A percentile compares a stretch with the other conserved stretches of the same genome.
Evolutionary conservation across 2,329 filamentous ascomycete genomes (phyloP).

Genomic region (Colletotrichum coccodes): DNA sequence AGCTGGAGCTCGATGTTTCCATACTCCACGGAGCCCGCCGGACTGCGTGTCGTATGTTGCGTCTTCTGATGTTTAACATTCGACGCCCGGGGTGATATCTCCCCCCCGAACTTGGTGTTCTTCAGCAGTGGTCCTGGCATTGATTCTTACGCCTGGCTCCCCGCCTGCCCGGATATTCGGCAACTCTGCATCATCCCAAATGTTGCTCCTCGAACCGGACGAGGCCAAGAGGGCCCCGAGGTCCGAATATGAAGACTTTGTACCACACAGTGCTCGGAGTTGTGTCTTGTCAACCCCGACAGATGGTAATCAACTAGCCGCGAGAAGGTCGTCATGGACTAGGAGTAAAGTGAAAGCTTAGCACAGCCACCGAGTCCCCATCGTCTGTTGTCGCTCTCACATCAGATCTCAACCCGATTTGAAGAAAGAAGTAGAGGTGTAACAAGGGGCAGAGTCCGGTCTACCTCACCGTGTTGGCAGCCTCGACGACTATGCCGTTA

Average conservation of each 20-base stretch:
- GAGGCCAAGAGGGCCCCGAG: conserved; percentile 1
- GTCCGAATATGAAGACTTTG: conserved; percentile 14
- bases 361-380: not conserved
- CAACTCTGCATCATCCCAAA: conserved; percentile 29
- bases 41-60: conserved; percentile 6
- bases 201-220: not conserved
- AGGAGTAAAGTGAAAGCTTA: not conserved
- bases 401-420: not conserved
- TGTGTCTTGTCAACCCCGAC: no score
- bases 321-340: not conserved
- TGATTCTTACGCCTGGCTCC: not conserved
- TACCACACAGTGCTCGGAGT: conserved; percentile 26
- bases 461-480: not conserved
- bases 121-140: not conserved
- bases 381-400: conserved; percentile 6
- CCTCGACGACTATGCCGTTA: not conserved
- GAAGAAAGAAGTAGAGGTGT: not conserved
- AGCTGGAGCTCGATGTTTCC: not conserved
- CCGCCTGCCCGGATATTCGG: conserved; percentile 14
- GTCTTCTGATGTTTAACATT: conserved; percentile 6
- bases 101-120: not conserved
- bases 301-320: no score
- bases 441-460: not conserved
- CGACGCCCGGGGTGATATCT: not conserved
- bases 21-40: not conserved